Evolutionary conservation across 768 basidiomycete genomes (phyloP).

Genomic region (Candolleomyces efflorescens): DNA sequence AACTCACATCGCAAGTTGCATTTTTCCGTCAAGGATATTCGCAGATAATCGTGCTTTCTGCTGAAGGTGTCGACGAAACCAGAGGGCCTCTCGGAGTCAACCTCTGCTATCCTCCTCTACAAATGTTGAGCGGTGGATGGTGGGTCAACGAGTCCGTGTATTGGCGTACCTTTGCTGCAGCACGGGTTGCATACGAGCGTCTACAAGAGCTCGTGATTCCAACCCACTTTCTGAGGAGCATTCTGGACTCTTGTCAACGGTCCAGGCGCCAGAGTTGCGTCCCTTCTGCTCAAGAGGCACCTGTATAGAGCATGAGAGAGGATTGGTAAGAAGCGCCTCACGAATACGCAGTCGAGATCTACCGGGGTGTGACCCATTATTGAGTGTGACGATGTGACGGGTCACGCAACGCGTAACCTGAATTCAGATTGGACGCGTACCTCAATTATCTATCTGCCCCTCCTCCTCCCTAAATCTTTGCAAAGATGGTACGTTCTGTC

Average conservation of each 20-base stretch:
- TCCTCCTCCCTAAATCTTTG: slow-evolving; percentile 12
- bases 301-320: not conserved
- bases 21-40: slow-evolving; percentile 81
- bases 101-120: slow-evolving; percentile 52
- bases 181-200: not conserved
- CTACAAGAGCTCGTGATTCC: not conserved
- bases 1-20: slow-evolving; percentile 81
- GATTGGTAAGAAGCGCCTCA: not conserved
- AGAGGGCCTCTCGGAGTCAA: slow-evolving; percentile 44
- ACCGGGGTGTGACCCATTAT: slow-evolving; percentile 17
- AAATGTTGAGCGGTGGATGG: not conserved
- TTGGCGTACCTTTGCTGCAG: slow-evolving; percentile 10
- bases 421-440: slow-evolving; percentile 17
- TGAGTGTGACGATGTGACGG: not conserved
- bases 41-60: slow-evolving; percentile 79
- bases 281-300: too few species aligned
- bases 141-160: not conserved
- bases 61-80: slow-evolving; percentile 59
- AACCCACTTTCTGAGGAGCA: too few species aligned
- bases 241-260: too few species aligned
- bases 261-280: too few species aligned
- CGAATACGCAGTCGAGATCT: too few species aligned
- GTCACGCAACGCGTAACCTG: slow-evolving; percentile 39
- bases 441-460: slow-evolving; percentile 1
- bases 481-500: slow-evolving; percentile 36